Base-by-base conservation (phyloP, 495 filamentous ascomycete genomes). In the Aspergillus sparsus region DNA sequence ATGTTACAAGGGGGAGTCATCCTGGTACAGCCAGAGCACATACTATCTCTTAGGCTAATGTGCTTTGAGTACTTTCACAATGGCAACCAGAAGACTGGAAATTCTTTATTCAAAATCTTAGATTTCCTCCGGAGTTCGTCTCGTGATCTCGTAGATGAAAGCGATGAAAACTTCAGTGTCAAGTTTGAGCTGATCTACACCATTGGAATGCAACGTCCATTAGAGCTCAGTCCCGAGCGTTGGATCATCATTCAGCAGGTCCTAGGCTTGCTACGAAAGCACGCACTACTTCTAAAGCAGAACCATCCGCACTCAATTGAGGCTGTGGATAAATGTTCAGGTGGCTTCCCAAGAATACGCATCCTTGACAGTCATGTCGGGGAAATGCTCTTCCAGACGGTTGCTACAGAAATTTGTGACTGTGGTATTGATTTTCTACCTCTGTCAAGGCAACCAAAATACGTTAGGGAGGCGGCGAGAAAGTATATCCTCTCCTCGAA, bases 171-270 rank as follows among this genome's bases (percentile, higher is more conserved):
- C 50, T 80, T 89, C 31, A 82, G 74, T 59, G 78, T 80, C 18
- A 82, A 79, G 53, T 85, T 83, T 31, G 81, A 89, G 62, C 63
- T 89, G 6, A 81, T 90, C 12, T 93, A 92, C 61, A 87, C 86
- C 0, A 83, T 89, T 61, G 88, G 89, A 6, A 51, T 57, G 2
- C 85, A 88, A 53, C 61, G 66, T 3, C 57, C 78, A 0, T 71
- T 86, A 5, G 87, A 90, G 12, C 68, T 81, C 15, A 81, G 77
- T 56, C 83, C 84, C 0, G 68, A 80, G 12, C 73, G 89, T 41
- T 93, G 89, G 89, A 62, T 57, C 0, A 58, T 83, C 1, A 79
- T 85, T 39, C 86, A 90, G 36, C 51, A 79, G 6, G 61, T 90
- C 0, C 71, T 90, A 1, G 59, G 68, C 5, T 53, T 85, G 6